These are phyloP conservation scores for Neonectria faginata DNA, from an alignment of 2,329 filamentous ascomycete genomes.

Conservation along the genomic window DNA sequence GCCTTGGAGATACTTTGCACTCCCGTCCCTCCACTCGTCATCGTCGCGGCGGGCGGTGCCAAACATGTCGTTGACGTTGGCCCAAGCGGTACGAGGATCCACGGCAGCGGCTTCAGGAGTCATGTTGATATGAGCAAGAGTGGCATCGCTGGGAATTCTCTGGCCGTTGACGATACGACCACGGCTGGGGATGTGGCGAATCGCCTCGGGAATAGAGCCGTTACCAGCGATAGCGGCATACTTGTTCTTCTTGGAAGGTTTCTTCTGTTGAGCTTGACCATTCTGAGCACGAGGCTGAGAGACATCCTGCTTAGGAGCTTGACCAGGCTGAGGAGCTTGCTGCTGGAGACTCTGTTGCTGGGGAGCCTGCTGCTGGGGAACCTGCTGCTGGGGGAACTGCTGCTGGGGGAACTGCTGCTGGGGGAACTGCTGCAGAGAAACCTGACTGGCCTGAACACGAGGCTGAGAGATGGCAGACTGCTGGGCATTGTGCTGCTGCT, in stretches of 20 bases:
- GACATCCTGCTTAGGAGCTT: too few species aligned
- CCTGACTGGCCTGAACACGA: too few species aligned
- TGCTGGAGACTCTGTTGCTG: neutral
- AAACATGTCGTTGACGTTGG: neutral
- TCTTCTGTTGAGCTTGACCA: neutral
- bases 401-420: too few species aligned
- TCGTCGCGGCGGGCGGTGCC: too few species aligned
- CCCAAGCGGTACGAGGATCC: neutral
- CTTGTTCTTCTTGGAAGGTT: neutral
- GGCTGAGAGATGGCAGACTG: too few species aligned
- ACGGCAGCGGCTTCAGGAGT: neutral
- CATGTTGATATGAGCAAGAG: neutral
- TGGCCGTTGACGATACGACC: neutral
- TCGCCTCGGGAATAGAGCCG: neutral
- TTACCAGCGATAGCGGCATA: neutral
- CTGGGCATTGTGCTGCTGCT: neutral
- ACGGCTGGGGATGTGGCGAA: neutral
- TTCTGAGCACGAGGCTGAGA: neutral
- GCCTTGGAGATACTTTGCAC: too few species aligned
- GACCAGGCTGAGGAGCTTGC: neutral
- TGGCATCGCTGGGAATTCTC: neutral
- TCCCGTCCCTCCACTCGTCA: too few species aligned
- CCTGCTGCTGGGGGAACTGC: too few species aligned
- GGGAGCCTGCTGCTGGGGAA: too few species aligned
- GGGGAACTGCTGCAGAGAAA: too few species aligned